Conservation (phyloP, 805 yeast genomes). For the Jamesozyma lodderae region DNA sequence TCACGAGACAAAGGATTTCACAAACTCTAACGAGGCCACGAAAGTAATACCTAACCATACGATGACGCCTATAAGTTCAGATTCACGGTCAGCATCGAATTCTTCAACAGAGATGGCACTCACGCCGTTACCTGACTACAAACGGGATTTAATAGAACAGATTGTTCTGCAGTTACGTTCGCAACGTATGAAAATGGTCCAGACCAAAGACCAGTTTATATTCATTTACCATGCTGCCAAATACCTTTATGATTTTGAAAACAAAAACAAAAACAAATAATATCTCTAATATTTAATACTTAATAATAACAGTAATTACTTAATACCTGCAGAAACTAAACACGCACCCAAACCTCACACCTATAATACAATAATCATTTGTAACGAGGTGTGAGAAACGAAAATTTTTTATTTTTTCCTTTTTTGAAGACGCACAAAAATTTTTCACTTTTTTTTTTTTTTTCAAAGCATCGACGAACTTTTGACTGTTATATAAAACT, state of each 20-base stretch:
- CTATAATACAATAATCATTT: too few species aligned
- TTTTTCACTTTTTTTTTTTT: neutral
- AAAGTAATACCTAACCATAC: too few species aligned
- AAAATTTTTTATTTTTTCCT: neutral
- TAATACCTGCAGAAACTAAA: too few species aligned
- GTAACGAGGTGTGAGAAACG: too few species aligned
- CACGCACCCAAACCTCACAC: too few species aligned
- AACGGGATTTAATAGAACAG: conserved; percentile 27
- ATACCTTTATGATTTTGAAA: conserved; percentile 7
- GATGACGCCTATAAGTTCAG: too few species aligned
- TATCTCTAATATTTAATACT: too few species aligned
- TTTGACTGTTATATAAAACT: neutral
- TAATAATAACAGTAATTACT: too few species aligned
- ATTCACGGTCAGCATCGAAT: too few species aligned
- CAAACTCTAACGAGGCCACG: neutral
- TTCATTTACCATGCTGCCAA: conserved; percentile 30
- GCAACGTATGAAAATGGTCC: conserved; percentile 32
- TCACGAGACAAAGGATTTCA: conserved; percentile 24
- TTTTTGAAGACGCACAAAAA: neutral
- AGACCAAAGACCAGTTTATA: conserved; percentile 26
- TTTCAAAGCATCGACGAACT: neutral
- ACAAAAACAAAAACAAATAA: too few species aligned
- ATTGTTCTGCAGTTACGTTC: conserved; percentile 27
- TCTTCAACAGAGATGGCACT: neutral
- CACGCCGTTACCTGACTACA: conserved; percentile 9